Evolutionary conservation across 2,329 filamentous ascomycete species (phyloP).

Genomic region (Rugonectria rugulosa): DNA sequence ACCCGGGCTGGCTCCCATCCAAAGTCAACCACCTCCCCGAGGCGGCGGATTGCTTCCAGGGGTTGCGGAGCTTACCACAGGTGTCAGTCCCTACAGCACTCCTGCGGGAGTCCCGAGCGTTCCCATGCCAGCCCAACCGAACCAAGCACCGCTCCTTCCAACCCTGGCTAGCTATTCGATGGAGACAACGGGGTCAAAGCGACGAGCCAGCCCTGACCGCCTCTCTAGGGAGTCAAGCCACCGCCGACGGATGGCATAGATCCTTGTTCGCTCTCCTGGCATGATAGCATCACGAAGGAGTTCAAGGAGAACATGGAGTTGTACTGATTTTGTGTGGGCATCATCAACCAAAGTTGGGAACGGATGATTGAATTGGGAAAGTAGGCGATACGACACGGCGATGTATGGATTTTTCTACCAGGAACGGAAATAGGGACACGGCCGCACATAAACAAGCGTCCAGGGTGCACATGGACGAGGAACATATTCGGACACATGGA

Average conservation of each 20-base stretch:
- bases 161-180: constrained; percentile 46
- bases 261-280: not conserved
- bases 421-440: constrained; percentile 17
- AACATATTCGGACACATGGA: constrained; percentile 8
- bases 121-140: constrained; percentile 42
- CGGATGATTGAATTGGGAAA: constrained; percentile 15
- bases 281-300: constrained; percentile 7
- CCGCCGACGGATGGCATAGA: constrained; percentile 46
- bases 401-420: constrained; percentile 16
- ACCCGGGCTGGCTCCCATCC: constrained; percentile 62
- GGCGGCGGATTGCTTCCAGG: constrained; percentile 63
- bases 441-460: constrained; percentile 18
- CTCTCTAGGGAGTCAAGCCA: constrained; percentile 55
- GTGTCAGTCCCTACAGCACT: constrained; percentile 67
- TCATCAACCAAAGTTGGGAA: constrained; percentile 12
- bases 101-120: constrained; percentile 48
- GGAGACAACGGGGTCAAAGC: constrained; percentile 57
- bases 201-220: constrained; percentile 56
- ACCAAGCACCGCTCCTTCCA: constrained; percentile 45
- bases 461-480: constrained; percentile 20
- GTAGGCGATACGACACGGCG: constrained; percentile 20
- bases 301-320: constrained; percentile 25
- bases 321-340: constrained; percentile 21
- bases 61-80: constrained; percentile 69
- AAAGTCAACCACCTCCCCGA: constrained; percentile 49